Evolutionary conservation across 108 stramenopile genomes (phyloP).

Genomic region (Conticribra guillardii): DNA sequence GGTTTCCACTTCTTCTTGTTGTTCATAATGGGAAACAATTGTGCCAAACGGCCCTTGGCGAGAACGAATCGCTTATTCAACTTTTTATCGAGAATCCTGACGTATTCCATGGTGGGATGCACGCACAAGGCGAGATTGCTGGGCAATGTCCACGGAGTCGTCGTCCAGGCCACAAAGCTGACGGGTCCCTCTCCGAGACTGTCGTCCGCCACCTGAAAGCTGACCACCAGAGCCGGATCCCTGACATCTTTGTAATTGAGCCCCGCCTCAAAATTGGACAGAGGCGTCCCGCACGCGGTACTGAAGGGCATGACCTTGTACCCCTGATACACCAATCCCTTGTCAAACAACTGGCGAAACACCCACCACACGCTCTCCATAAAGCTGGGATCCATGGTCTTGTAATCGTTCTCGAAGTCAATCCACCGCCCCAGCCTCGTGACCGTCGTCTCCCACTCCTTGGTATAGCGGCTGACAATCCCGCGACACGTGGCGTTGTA

Average conservation of each 20-base stretch:
- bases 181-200: conserved; percentile 7
- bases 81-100: conserved; percentile 92
- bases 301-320: conserved; percentile 99
- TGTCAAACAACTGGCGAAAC: conserved; percentile 92
- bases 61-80: conserved; percentile 83
- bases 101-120: conserved; percentile 91
- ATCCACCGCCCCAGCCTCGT: conserved; percentile 98
- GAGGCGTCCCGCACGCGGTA: conserved; percentile 95
- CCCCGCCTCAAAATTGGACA: conserved; percentile 99
- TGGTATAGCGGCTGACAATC: conserved; percentile 96
- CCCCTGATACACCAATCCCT: conserved; percentile 97
- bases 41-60: conserved; percentile 85
- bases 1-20: conserved; percentile 97
- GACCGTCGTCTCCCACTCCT: conserved; percentile 97
- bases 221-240: conserved; percentile 98
- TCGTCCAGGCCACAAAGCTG: conserved; percentile 95
- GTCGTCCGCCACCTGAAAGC: conserved; percentile 85
- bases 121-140: conserved; percentile 97
- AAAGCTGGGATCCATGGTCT: conserved; percentile 98
- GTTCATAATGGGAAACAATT: conserved; percentile 94
- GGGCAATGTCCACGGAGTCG: conserved; percentile 99
- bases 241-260: conserved; percentile 98
- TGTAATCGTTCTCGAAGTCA: conserved; percentile 99
- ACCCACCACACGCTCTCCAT: conserved; percentile 99
- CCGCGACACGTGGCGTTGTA: conserved; percentile 97